phyloP scores from a whole-genome alignment of 148 eudicot genomes.

The Camellia sinensis region DNA sequence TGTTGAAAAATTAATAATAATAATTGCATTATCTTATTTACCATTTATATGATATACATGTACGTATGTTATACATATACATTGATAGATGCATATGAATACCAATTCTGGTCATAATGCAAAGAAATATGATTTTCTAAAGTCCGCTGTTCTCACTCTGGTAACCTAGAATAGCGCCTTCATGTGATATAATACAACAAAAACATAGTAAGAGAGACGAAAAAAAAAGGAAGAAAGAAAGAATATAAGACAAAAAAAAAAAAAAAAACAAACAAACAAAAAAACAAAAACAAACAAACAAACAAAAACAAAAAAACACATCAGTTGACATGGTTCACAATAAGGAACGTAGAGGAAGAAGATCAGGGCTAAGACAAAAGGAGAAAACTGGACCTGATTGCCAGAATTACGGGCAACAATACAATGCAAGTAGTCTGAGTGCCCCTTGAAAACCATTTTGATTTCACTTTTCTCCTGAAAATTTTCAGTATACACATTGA shows the following conservation, averaged over 20 bases:
- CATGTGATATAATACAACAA: neutral
- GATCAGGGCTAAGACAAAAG: neutral
- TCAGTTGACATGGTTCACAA: neutral
- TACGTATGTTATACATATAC: no score
- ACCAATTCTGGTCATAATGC: neutral
- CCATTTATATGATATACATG: neutral
- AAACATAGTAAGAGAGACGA: neutral
- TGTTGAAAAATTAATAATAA: no score
- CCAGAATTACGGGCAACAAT: constrained; percentile 60
- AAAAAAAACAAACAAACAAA: neutral
- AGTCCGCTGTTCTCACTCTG: neutral
- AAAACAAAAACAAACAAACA: neutral
- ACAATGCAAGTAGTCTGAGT: constrained; percentile 81
- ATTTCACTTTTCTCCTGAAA: constrained; percentile 70
- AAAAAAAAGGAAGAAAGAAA: neutral
- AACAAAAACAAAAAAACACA: neutral
- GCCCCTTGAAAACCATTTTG: constrained; percentile 82
- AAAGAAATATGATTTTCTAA: neutral
- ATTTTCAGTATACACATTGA: neutral
- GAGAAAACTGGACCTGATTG: constrained; percentile 62
- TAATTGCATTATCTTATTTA: neutral
- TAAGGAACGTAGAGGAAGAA: neutral
- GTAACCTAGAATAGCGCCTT: neutral
- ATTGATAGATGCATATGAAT: neutral
- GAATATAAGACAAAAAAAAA: neutral